phyloP scores from a whole-genome alignment of 352 stramenopile species.

The Pythium periplocum region DNA sequence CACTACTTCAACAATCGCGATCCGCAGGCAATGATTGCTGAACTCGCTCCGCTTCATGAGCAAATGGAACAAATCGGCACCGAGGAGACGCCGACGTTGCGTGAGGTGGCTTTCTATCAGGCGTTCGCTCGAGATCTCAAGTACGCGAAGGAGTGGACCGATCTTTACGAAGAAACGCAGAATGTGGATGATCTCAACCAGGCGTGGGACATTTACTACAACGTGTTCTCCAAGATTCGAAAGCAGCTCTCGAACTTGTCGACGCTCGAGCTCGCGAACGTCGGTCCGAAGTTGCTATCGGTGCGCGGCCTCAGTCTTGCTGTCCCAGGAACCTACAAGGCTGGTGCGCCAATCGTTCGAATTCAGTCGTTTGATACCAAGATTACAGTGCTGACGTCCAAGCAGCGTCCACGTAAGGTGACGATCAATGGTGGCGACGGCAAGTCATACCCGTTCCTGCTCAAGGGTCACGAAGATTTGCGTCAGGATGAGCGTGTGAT shows the following conservation, averaged over 20 bases:
- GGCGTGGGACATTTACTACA: slow-evolving; percentile 99
- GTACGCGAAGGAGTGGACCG: slow-evolving; percentile 79
- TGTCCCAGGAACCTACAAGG: slow-evolving; percentile 92
- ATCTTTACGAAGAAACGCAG: slow-evolving; percentile 73
- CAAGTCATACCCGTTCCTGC: slow-evolving; percentile 98
- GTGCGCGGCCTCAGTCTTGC: slow-evolving; percentile 95
- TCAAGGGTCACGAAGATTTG: slow-evolving; percentile 99
- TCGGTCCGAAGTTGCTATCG: slow-evolving; percentile 94
- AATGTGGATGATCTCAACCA: slow-evolving; percentile 83
- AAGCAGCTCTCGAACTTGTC: slow-evolving; percentile 95
- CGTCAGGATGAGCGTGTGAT: slow-evolving; percentile 99
- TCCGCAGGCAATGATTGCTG: slow-evolving; percentile 94
- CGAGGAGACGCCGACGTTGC: slow-evolving; percentile 76
- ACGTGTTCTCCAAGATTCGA: slow-evolving; percentile 93
- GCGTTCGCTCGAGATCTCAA: slow-evolving; percentile 92
- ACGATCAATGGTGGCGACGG: slow-evolving; percentile 98
- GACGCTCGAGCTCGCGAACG: slow-evolving; percentile 95
- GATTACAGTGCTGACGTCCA: slow-evolving; percentile 97
- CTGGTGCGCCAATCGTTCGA: slow-evolving; percentile 77
- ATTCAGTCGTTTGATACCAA: slow-evolving; percentile 92
- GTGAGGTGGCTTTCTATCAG: slow-evolving; percentile 82
- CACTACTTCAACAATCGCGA: slow-evolving; percentile 98
- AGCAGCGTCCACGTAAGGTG: slow-evolving; percentile 98
- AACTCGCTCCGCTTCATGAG: slow-evolving; percentile 93
- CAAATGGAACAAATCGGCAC: slow-evolving; percentile 75